Evolutionary conservation across 2,329 filamentous ascomycete genomes (phyloP).

Genomic region (Calonectria crousiana): DNA sequence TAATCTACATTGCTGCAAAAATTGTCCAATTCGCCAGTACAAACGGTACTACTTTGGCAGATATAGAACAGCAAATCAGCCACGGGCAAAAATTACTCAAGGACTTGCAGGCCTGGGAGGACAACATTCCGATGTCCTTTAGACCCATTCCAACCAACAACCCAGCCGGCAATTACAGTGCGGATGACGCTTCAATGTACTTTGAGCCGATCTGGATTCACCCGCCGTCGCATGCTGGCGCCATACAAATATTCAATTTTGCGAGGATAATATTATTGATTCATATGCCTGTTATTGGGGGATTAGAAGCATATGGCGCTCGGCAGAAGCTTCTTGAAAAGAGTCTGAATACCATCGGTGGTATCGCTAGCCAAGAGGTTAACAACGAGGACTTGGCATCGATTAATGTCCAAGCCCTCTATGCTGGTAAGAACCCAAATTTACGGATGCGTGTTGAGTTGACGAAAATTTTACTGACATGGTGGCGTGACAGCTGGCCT

Average conservation of each 20-base stretch:
- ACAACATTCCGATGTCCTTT: background rate
- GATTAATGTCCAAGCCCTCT: background rate
- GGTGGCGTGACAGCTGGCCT: background rate
- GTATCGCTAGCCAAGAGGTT: background rate
- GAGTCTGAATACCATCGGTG: background rate
- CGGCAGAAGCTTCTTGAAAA: background rate
- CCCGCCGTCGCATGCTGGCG: background rate
- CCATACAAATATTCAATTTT: background rate
- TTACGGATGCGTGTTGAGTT: background rate
- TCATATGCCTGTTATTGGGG: background rate
- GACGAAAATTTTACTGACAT: background rate
- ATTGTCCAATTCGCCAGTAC: background rate
- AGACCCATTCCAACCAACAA: background rate
- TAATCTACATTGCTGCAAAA: background rate
- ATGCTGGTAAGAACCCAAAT: background rate
- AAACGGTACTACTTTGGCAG: background rate
- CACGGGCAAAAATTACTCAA: background rate
- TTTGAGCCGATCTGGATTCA: background rate
- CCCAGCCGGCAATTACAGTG: background rate
- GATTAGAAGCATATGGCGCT: background rate
- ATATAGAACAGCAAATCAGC: background rate
- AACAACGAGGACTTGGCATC: background rate
- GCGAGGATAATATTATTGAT: background rate
- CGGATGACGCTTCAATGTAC: background rate
- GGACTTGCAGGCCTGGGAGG: background rate